Evolutionary conservation across 768 basidiomycete genomes (phyloP).

Genomic region (Suillus subalutaceus): DNA sequence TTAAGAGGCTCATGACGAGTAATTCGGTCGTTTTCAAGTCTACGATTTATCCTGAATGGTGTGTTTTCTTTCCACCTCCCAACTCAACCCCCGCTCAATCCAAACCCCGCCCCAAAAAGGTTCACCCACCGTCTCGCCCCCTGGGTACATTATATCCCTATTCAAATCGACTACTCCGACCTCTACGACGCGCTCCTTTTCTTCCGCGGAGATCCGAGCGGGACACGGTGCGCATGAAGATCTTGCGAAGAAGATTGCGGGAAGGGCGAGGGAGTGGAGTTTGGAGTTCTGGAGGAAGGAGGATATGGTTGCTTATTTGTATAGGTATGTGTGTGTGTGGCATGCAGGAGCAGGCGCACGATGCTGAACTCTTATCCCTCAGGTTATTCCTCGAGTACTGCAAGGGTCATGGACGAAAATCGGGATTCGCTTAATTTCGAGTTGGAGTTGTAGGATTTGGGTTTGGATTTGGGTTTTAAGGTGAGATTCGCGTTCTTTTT

Average conservation of each 20-base stretch:
- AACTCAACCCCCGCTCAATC: not conserved
- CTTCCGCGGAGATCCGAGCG: constrained; percentile 63
- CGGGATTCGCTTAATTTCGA: constrained; percentile 38
- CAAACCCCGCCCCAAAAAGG: constrained; percentile 29
- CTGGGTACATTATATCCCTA: constrained; percentile 71
- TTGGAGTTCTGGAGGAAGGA: constrained; percentile 55
- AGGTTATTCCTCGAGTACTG: constrained; percentile 54
- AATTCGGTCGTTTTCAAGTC: constrained; percentile 64
- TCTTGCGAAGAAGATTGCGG: constrained; percentile 54
- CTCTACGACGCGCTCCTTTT: constrained; percentile 68
- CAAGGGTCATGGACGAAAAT: constrained; percentile 49
- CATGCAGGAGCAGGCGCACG: too few relatives aligned
- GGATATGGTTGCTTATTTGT: constrained; percentile 58
- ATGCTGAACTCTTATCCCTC: not conserved
- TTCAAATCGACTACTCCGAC: constrained; percentile 63
- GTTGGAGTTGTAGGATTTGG: not conserved
- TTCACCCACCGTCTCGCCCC: constrained; percentile 55
- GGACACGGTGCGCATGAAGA: constrained; percentile 64
- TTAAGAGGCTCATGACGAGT: constrained; percentile 59
- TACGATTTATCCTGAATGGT: constrained; percentile 73
- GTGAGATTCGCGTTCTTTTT: not conserved
- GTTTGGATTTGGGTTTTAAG: not conserved
- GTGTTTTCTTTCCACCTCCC: not conserved
- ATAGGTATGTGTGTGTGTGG: constrained; percentile 42
- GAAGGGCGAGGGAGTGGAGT: constrained; percentile 55